These are phyloP conservation scores for Xylaria sp. DNA, from an alignment of 495 filamentous ascomycete species.

Conservation along the genomic window DNA sequence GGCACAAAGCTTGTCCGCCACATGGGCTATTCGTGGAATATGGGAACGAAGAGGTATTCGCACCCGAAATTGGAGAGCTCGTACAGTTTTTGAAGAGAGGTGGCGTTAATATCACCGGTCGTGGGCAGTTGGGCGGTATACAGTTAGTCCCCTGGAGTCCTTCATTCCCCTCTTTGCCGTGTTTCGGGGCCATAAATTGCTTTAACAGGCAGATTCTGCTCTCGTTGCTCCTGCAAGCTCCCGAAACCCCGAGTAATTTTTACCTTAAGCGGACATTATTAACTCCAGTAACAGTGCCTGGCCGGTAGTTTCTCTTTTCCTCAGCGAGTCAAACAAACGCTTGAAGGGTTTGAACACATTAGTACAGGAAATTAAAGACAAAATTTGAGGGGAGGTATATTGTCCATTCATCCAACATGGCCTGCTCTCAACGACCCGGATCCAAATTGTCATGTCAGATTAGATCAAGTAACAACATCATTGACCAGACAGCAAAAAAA, in stretches of 20 bases:
- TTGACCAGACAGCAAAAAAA: conserved; percentile 56
- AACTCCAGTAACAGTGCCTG: too few species aligned
- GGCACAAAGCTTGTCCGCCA: conserved; percentile 64
- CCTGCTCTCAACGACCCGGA: not conserved
- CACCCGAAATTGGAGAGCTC: conserved; percentile 64
- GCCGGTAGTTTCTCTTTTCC: conserved; percentile 75
- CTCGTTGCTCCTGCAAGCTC: too few species aligned
- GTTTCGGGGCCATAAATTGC: too few species aligned
- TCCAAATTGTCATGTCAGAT: conserved; percentile 50
- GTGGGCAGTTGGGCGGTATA: conserved; percentile 66
- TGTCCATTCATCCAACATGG: not conserved
- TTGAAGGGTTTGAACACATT: conserved; percentile 64
- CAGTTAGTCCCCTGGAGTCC: too few species aligned
- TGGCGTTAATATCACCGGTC: conserved; percentile 53
- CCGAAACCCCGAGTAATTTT: too few species aligned
- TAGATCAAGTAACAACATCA: conserved; percentile 63
- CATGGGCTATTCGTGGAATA: conserved; percentile 68
- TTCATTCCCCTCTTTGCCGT: too few species aligned
- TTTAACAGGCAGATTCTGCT: too few species aligned
- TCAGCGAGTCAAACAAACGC: conserved; percentile 63
- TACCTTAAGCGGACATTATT: too few species aligned
- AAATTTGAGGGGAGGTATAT: conserved; percentile 20
- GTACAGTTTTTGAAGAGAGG: conserved; percentile 55
- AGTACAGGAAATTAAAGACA: conserved; percentile 55
- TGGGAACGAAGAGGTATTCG: conserved; percentile 76